Base-by-base conservation (phyloP, 768 basidiomycete species). In the Leucogyrophana mollusca region DNA sequence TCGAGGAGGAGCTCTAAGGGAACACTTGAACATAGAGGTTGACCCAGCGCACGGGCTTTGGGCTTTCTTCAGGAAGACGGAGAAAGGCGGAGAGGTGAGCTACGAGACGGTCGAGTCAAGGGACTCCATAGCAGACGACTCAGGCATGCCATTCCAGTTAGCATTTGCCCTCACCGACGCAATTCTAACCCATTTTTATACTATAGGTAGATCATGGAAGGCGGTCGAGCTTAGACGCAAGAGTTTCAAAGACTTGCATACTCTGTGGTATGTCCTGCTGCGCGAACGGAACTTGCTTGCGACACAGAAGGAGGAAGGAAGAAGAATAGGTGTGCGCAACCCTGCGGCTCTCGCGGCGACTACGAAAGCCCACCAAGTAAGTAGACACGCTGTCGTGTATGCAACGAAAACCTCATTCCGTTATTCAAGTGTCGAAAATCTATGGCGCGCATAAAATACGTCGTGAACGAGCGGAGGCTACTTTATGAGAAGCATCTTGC, bases 361-460 rank as follows among this genome's bases (percentile, higher is more conserved):
- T 14, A 50, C 44, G 2, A 66, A 66, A 55, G 70, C 79, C 23
- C 70, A 72, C 13, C 70, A 74, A 57, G 80, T 82, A 53, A 39
- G 74, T 61, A 25, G 25, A 24, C 14, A 6, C 13, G 13, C 1
- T 22, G 13, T 7, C 32, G 52, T 49, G 8, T 34, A 14, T 9
- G 37, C 32, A 7, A 27, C 33, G 54, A 22, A 58, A 37, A 49
- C 20, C 43, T 38, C 4, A 3, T 43, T 44, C 23, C n/a, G 11
- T 16, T 40, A 9, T 13, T 20, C 53, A 96, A n/a, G 93, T 86
- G 84, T 66, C 87, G 89, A 17, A 95, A 94, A 73, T 86, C 90
- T 16, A 95, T 96, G 93, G 92, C 90, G n/a, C 83, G 91, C 16
- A 92, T 98, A 65, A 98, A 98, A 65, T 83, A 79, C 48, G 83